A percentile compares a stretch with the other conserved stretches of the same genome.
Evolutionary conservation across 495 filamentous ascomycete species (phyloP).

Genomic region (Physcia stellaris): DNA sequence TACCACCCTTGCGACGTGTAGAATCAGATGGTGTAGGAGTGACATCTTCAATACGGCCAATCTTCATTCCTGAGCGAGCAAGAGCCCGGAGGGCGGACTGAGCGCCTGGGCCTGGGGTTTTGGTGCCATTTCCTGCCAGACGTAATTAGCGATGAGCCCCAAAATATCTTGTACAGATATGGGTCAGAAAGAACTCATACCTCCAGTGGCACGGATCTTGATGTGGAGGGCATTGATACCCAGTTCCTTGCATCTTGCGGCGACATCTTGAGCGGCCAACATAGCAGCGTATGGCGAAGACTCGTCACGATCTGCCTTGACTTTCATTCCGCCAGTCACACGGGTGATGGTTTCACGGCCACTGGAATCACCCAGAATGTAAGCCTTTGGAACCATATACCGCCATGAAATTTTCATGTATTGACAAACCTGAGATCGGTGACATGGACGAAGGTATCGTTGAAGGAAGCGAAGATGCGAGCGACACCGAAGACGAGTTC

Average conservation of each 20-base stretch:
- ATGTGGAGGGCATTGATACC: conserved; percentile 98
- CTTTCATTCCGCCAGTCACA: conserved; percentile 99
- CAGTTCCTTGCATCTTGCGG: conserved; percentile 95
- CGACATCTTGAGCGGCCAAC: conserved; percentile 94
- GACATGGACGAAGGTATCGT: conserved; percentile 97
- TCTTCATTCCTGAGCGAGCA: conserved; percentile 97
- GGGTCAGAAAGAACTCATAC: conserved; percentile 30
- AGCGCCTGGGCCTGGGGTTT: conserved; percentile 96
- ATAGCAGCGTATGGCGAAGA: conserved; percentile 99
- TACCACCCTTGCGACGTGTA: conserved; percentile 98
- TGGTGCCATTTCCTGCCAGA: conserved; percentile 79
- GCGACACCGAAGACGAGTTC: conserved; percentile 98
- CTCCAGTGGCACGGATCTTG: conserved; percentile 98
- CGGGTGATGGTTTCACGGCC: conserved; percentile 99
- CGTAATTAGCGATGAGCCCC: not conserved
- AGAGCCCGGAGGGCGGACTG: conserved; percentile 98
- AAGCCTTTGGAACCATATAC: conserved; percentile 32
- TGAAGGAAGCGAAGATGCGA: conserved; percentile 98
- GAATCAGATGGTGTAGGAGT: conserved; percentile 97
- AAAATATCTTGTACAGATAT: not conserved
- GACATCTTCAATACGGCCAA: conserved; percentile 98
- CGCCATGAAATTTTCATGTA: conserved; percentile 6
- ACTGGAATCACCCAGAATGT: conserved; percentile 59
- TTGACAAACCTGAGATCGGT: conserved; percentile 88
- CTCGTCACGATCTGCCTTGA: conserved; percentile 99